Base-by-base conservation (phyloP, 108 stramenopile species). In the Nitzschia sp. region DNA sequence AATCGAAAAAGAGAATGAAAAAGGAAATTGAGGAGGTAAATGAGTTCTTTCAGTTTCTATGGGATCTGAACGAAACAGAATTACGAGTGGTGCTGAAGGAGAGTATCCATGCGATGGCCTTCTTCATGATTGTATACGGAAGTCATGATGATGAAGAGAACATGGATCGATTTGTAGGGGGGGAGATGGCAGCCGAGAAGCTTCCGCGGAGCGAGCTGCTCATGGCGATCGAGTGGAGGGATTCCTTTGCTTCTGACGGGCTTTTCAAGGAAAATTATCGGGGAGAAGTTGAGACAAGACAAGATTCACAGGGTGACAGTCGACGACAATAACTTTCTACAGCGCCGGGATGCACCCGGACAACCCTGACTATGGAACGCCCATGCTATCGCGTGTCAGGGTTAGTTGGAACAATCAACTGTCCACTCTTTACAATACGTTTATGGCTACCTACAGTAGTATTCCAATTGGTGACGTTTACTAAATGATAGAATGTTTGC, bases 71-170 rank as follows among this genome's bases (percentile, higher is more conserved):
- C 21, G 17, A 38, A 13, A 21, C 18, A 1, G 19, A 21, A 4
- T 25, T 46, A n/a, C 36, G 38, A 21, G 13, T 8, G 33, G 15
- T 38, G 36, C 24, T 62, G 42, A 13, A 23, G 42, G 36, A 31
- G 5, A 62, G 42, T 45, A 42, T 42, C 9, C 42, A 62, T 46
- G 61, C 61, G 3, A 15, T 62, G 1, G 24, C 61, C 1, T 62
- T 62, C 32, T 27, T 62, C 25, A 62, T 42, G 61, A 62, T 62
- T 42, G 19, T 32, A 1, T 62, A 45, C 24, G 61, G 46, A 19
- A 17, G 19, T 0, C 5, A 5, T 26, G 36, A 46, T 23, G 38
- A 42, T 25, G 19, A 27, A 13, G 38, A 42, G n/a, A 19, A 32
- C 1, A 24, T 46, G 18, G 61, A 62, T 42, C 19, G 8, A 42